Evolutionary conservation across 2,329 filamentous ascomycete genomes (phyloP).

Genomic region (Tolypocladium paradoxum): DNA sequence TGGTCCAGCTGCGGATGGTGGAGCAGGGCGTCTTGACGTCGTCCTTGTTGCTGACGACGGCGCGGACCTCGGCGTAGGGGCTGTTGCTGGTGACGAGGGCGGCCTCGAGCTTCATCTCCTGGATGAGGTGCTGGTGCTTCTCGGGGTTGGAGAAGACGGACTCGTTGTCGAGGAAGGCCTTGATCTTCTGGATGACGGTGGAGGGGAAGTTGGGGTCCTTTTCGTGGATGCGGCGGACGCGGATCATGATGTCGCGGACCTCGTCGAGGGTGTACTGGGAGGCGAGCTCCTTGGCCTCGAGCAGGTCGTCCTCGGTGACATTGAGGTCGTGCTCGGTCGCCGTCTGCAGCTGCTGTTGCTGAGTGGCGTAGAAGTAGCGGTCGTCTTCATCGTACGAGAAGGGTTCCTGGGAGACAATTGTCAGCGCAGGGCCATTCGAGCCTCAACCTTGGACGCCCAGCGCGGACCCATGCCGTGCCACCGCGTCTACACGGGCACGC

Average conservation of each 20-base stretch:
- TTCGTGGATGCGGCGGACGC: constrained; percentile 28
- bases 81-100: constrained; percentile 44
- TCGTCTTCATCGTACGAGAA: constrained; percentile 29
- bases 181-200: constrained; percentile 27
- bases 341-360: constrained; percentile 12
- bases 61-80: constrained; percentile 46
- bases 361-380: constrained; percentile 16
- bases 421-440: not conserved
- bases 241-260: constrained; percentile 30
- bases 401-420: constrained; percentile 14
- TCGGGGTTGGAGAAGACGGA: constrained; percentile 32
- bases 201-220: constrained; percentile 32
- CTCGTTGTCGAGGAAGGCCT: constrained; percentile 31
- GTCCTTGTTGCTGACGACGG: constrained; percentile 46
- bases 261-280: constrained; percentile 30
- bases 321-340: constrained; percentile 28
- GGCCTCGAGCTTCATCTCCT: constrained; percentile 44
- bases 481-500: not conserved
- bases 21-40: constrained; percentile 36
- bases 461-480: not conserved
- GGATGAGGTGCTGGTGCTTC: constrained; percentile 35
- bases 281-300: constrained; percentile 33
- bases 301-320: constrained; percentile 34
- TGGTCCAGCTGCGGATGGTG: constrained; percentile 43
- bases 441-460: not conserved